phyloP scores from a whole-genome alignment of 495 filamentous ascomycete genomes.

The Tuber borchii region DNA sequence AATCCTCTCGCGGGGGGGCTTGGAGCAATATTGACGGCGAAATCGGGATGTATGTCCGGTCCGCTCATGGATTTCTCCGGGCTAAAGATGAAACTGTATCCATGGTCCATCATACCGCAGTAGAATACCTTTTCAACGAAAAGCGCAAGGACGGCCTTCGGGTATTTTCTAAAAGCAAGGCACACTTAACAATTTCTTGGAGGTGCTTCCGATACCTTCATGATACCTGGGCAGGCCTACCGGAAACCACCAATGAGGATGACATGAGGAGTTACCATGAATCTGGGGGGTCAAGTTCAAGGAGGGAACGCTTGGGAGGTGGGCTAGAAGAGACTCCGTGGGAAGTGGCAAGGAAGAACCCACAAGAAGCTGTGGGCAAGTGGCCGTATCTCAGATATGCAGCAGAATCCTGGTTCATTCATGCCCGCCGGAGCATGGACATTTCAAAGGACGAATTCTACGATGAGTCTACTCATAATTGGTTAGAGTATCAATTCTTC shows the following conservation, averaged over 20 bases:
- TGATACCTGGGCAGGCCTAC: rapidly evolving
- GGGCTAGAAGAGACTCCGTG: not conserved
- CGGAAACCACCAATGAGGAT: not conserved
- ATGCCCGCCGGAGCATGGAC: not conserved
- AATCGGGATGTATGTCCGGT: too few species aligned
- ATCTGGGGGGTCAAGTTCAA: rapidly evolving
- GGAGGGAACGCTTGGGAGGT: not conserved
- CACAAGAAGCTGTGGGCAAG: not conserved
- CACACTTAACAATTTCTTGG: not conserved
- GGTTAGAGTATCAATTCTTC: not conserved
- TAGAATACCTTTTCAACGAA: not conserved
- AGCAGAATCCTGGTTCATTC: not conserved
- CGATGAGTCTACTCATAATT: too few species aligned
- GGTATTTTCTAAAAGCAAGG: not conserved
- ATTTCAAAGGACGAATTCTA: too few species aligned
- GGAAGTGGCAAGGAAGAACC: not conserved
- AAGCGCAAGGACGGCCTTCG: rapidly evolving
- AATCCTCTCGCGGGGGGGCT: too few species aligned
- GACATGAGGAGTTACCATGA: not conserved
- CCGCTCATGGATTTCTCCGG: not conserved
- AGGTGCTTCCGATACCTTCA: not conserved
- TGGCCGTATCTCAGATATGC: not conserved
- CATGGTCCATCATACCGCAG: not conserved
- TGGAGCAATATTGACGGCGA: too few species aligned
- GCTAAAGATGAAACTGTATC: not conserved